phyloP scores from a whole-genome alignment of 108 stramenopile genomes.

The Fragilariopsis cylindrus region DNA sequence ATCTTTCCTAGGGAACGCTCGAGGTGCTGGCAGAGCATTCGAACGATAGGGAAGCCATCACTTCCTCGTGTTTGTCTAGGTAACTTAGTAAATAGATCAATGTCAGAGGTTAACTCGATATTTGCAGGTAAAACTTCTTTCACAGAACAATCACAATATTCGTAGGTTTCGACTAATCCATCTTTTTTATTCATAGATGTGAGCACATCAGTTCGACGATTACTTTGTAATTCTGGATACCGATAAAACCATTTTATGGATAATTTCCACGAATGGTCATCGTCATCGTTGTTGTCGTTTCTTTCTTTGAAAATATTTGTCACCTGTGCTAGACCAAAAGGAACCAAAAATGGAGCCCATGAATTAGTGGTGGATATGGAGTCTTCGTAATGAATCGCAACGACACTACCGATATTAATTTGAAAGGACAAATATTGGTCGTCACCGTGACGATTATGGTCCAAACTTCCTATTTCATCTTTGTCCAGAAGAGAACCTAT shows the following conservation, averaged over 20 bases:
- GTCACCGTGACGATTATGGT: neutral
- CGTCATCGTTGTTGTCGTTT: conserved; percentile 1
- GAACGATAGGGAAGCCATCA: conserved; percentile 14
- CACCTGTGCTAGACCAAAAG: conserved; percentile 28
- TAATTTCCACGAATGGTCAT: neutral
- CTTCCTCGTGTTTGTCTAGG: neutral
- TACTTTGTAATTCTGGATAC: neutral
- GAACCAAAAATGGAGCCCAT: conserved; percentile 12
- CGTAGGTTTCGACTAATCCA: conserved; percentile 11
- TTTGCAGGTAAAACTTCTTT: conserved; percentile 18
- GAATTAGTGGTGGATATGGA: conserved; percentile 1
- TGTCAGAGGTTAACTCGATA: conserved; percentile 9
- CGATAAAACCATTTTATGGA: conserved; percentile 20
- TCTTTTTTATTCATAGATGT: neutral
- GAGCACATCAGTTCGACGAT: neutral
- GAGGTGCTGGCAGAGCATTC: conserved; percentile 23
- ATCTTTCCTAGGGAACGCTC: neutral
- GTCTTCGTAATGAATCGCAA: neutral
- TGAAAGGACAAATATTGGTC: neutral
- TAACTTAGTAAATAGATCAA: neutral
- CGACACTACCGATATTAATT: conserved; percentile 10
- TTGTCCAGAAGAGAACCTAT: neutral
- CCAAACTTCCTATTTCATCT: conserved; percentile 1
- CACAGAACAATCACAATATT: conserved; percentile 5
- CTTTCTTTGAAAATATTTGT: conserved; percentile 13